Evolutionary conservation across 2,329 filamentous ascomycete genomes (phyloP).

Genomic region (Stenocarpella maydis): DNA sequence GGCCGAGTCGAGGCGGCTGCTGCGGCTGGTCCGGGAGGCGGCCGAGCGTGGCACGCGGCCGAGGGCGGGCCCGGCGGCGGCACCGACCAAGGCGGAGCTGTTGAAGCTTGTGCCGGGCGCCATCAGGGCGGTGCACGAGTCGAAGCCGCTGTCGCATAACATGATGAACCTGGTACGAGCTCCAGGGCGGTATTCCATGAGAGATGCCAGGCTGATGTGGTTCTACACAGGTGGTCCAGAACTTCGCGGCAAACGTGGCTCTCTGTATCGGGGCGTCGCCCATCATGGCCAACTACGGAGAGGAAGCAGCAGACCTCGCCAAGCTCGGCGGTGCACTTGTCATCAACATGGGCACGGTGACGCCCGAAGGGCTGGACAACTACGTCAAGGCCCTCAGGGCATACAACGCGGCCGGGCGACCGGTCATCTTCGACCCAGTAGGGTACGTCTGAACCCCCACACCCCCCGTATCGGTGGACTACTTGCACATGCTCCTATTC

Average conservation of each 20-base stretch:
- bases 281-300: slow-evolving; percentile 91
- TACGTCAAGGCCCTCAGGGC: slow-evolving; percentile 78
- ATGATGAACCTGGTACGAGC: slow-evolving; percentile 88
- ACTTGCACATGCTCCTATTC: neutral
- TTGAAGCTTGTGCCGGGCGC: slow-evolving; percentile 50
- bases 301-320: slow-evolving; percentile 84
- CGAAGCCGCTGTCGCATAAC: slow-evolving; percentile 84
- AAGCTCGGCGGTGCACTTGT: slow-evolving; percentile 80
- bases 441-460: slow-evolving; percentile 60
- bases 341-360: slow-evolving; percentile 94
- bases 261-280: slow-evolving; percentile 85
- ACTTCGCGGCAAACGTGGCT: slow-evolving; percentile 91
- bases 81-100: slow-evolving; percentile 34
- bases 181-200: neutral
- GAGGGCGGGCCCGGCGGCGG: neutral
- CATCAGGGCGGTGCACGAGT: slow-evolving; percentile 67
- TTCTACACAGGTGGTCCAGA: slow-evolving; percentile 74
- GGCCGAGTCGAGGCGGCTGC: slow-evolving; percentile 67
- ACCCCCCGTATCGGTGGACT: too few relatives aligned
- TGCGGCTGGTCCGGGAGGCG: slow-evolving; percentile 59
- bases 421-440: slow-evolving; percentile 88
- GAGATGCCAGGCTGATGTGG: neutral
- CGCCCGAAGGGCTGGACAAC: slow-evolving; percentile 74
- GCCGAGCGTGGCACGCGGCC: slow-evolving; percentile 41
- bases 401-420: slow-evolving; percentile 80